Evolutionary conservation across 495 filamentous ascomycete species (phyloP).

Genomic region (Penicillium chermesinum): DNA sequence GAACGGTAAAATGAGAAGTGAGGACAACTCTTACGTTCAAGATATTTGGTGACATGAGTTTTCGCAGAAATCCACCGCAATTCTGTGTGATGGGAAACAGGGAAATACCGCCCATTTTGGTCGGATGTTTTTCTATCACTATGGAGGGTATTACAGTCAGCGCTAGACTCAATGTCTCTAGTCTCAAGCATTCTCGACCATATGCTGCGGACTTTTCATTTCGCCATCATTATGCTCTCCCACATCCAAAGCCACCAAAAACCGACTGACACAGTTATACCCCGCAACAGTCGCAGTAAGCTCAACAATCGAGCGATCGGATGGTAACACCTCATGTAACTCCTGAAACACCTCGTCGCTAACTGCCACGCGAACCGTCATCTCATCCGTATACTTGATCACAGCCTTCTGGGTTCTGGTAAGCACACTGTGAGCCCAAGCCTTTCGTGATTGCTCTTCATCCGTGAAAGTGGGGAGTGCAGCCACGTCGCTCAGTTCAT

Average conservation of each 20-base stretch:
- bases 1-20: too few relatives aligned
- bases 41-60: too few relatives aligned
- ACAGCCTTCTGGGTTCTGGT: conserved; percentile 54
- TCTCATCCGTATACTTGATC: conserved; percentile 59
- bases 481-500: conserved; percentile 32
- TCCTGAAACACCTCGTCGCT: conserved; percentile 48
- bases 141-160: too few relatives aligned
- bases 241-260: conserved; percentile 71
- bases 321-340: conserved; percentile 39
- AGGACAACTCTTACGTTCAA: too few relatives aligned
- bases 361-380: conserved; percentile 55
- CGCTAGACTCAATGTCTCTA: too few relatives aligned
- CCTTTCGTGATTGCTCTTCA: conserved; percentile 14
- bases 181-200: too few relatives aligned
- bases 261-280: conserved; percentile 73
- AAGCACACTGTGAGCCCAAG: conserved; percentile 26
- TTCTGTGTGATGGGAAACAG: too few relatives aligned
- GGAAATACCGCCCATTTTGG: too few relatives aligned
- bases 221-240: conserved; percentile 13
- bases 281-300: conserved; percentile 64
- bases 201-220: conserved; percentile 5
- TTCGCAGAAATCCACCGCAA: too few relatives aligned
- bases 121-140: too few relatives aligned
- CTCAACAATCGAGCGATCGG: conserved; percentile 51
- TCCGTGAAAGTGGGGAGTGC: conserved; percentile 15